These are phyloP conservation scores for Chenopodium quinoa DNA, from an alignment of 148 eudicot genomes.

Conservation along the genomic window DNA sequence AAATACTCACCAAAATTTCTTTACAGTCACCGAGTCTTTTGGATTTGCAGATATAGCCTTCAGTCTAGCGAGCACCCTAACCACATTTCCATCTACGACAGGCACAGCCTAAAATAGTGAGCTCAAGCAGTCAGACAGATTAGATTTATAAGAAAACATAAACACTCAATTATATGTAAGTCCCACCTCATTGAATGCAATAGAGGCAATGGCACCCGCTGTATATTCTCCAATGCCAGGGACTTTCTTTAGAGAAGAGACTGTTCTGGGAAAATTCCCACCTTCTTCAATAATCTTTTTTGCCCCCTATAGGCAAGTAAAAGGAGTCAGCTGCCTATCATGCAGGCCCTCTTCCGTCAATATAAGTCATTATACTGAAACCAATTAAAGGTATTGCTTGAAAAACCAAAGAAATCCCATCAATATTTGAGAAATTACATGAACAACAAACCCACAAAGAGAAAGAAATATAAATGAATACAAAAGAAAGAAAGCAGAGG, in stretches of 20 bases:
- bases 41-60: slow-evolving; percentile 89
- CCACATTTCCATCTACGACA: slow-evolving; percentile 93
- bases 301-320: slow-evolving; percentile 57
- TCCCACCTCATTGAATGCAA: slow-evolving; percentile 79
- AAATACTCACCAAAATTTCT: slow-evolving; percentile 65
- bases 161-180: neutral
- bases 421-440: neutral
- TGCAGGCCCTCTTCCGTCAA: neutral
- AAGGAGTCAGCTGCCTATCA: slow-evolving; percentile 14
- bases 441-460: neutral
- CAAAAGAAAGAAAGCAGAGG: neutral
- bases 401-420: neutral
- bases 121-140: neutral
- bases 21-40: slow-evolving; percentile 58
- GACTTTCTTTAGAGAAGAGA: slow-evolving; percentile 51
- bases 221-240: slow-evolving; percentile 95
- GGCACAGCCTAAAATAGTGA: slow-evolving; percentile 66
- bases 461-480: neutral
- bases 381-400: neutral
- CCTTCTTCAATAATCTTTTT: slow-evolving; percentile 72
- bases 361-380: neutral
- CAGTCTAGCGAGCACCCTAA: slow-evolving; percentile 81
- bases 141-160: neutral
- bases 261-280: slow-evolving; percentile 68
- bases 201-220: slow-evolving; percentile 95